These are phyloP conservation scores for Aspergillus sp. DNA, from an alignment of 2,329 filamentous ascomycete species.

Conservation along the genomic window DNA sequence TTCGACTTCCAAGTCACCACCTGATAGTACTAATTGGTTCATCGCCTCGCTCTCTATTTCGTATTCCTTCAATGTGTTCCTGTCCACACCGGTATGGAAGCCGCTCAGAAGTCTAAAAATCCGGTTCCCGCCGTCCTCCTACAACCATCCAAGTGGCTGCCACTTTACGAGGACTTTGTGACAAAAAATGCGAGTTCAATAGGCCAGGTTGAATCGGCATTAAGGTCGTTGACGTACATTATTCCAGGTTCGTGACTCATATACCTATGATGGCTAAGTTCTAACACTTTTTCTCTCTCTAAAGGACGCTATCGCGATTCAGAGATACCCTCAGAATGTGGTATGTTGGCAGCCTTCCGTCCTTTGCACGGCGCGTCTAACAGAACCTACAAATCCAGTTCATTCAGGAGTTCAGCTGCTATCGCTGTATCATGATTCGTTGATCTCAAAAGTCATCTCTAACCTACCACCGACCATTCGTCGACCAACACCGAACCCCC, in stretches of 20 bases:
- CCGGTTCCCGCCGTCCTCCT: conserved; percentile 31
- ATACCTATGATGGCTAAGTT: too few species aligned
- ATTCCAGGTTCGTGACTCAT: conserved; percentile 64
- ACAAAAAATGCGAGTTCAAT: conserved; percentile 92
- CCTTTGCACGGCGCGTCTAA: conserved; percentile 15
- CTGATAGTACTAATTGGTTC: background rate
- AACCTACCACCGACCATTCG: conserved; percentile 55
- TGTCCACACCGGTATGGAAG: conserved; percentile 28
- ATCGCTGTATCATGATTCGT: conserved; percentile 86
- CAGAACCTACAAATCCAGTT: conserved; percentile 44
- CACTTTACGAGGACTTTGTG: conserved; percentile 69
- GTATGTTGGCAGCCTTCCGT: conserved; percentile 40
- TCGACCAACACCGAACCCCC: conserved; percentile 53
- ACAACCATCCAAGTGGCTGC: conserved; percentile 41
- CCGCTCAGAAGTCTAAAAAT: conserved; percentile 27
- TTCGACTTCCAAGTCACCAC: background rate
- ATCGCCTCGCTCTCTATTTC: background rate
- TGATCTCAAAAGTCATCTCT: conserved; percentile 68
- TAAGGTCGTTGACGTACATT: conserved; percentile 92
- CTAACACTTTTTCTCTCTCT: background rate
- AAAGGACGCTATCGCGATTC: conserved; percentile 63
- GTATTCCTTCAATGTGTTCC: background rate
- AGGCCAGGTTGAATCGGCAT: conserved; percentile 88
- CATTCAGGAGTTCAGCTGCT: conserved; percentile 87
- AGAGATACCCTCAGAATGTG: conserved; percentile 89